These are phyloP conservation scores for Solanum megistacrolobum DNA, from an alignment of 257 asterid species.

Conservation along the genomic window DNA sequence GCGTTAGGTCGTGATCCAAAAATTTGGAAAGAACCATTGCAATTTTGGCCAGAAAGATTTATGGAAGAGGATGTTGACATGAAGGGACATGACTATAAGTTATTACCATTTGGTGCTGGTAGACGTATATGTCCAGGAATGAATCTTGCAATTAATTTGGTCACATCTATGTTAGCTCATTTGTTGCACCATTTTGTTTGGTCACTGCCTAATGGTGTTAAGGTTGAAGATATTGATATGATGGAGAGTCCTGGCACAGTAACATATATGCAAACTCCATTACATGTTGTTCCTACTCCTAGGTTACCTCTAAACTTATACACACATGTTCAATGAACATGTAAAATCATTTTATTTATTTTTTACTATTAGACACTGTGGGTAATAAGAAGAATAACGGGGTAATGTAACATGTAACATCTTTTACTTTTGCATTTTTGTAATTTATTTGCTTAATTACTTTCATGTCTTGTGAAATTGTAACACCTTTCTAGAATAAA, in stretches of 20 bases:
- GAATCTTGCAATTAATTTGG: conserved; percentile 59
- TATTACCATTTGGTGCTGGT: conserved; percentile 75
- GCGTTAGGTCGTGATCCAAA: conserved; percentile 69
- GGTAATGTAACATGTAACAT: too few relatives aligned
- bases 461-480: too few relatives aligned
- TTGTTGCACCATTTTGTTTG: conserved; percentile 56
- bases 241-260: conserved; percentile 76
- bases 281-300: conserved; percentile 51
- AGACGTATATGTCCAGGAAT: conserved; percentile 76
- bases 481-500: too few relatives aligned
- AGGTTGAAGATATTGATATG: conserved; percentile 64
- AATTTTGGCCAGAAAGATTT: conserved; percentile 68
- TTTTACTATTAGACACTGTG: too few relatives aligned
- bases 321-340: not conserved
- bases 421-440: too few relatives aligned
- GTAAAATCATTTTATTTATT: too few relatives aligned
- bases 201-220: conserved; percentile 41
- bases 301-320: conserved; percentile 43
- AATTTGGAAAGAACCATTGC: conserved; percentile 53
- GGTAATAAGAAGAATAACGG: too few relatives aligned
- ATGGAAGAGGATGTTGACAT: conserved; percentile 61
- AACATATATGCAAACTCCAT: conserved; percentile 60
- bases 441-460: too few relatives aligned
- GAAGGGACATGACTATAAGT: conserved; percentile 65
- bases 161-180: conserved; percentile 61